Base-by-base conservation (phyloP, 2,329 filamentous ascomycete genomes). In the Tolypocladium tropicale region DNA sequence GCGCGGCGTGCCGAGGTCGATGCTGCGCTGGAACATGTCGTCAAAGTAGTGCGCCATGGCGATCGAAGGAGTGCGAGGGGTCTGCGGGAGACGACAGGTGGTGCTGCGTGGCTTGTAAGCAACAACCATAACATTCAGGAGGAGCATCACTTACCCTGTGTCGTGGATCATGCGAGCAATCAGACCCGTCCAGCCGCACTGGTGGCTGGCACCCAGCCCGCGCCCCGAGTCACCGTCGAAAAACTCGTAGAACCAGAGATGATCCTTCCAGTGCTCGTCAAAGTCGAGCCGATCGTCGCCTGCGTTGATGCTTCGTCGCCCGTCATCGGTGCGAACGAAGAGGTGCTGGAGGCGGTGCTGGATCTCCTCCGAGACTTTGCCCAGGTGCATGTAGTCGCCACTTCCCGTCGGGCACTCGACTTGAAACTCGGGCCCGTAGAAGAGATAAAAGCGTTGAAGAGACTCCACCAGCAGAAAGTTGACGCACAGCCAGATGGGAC, bases 121-220 rank as follows among this genome's bases (percentile, higher is more conserved):
- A 21, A 23, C 5, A 14, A 37, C 25, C 1, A 32, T 30, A 18
- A 5, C 6, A 32, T 4, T 32, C 46, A 21, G 28, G 10, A 50
- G n/a, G 12, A 28, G 10, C 9, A 50, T 6, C 7, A 74, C 86
- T 76, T 85, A 94, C 89, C 92, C 93, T 63, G 93, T 96, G 67
- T 97, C 94, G 65, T 97, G 93, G 58, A 97, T 97, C 83, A 97
- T 89, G 73, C 95, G 92, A 30, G 93, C 93, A 69, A 97, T 91
- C 62, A 97, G 73, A 28, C 93, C 93, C 39, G 93, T 96, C 93
- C 94, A 97, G 53, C 93, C 93, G 67, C 90, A 96, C 72, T 97
- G 94, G 72, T 97, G 94, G 52, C 86, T 93, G 39, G 93, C 90
- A 56, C 93, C 93, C 1, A 97, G 80, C 18, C 94, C 93, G 62